phyloP scores from a whole-genome alignment of 495 filamentous ascomycete species.

The Xylaria intraflava region DNA sequence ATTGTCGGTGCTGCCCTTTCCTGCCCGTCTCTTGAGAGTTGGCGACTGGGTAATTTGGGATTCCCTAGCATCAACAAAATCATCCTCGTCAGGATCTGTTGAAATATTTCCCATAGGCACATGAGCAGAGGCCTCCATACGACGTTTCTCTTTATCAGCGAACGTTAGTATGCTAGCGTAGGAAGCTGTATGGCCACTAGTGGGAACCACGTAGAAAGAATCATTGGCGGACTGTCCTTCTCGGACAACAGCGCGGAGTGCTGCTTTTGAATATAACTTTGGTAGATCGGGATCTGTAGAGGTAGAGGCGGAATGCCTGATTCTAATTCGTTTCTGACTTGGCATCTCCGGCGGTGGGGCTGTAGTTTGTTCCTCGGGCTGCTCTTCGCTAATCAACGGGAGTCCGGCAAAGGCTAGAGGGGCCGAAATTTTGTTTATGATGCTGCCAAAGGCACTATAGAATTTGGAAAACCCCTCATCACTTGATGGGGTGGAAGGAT shows the following conservation, averaged over 20 bases:
- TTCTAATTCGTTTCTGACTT: slow-evolving; percentile 31
- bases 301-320: slow-evolving; percentile 27
- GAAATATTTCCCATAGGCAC: slow-evolving; percentile 24
- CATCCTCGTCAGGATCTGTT: slow-evolving; percentile 60
- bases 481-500: slow-evolving; percentile 18
- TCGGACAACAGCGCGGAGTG: slow-evolving; percentile 57
- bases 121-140: slow-evolving; percentile 32
- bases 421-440: slow-evolving; percentile 77
- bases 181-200: slow-evolving; percentile 77
- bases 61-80: slow-evolving; percentile 85
- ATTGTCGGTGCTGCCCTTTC: slow-evolving; percentile 36
- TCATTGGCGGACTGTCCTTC: slow-evolving; percentile 54
- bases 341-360: slow-evolving; percentile 27
- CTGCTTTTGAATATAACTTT: slow-evolving; percentile 71
- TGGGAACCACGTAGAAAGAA: slow-evolving; percentile 92
- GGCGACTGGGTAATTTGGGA: slow-evolving; percentile 39
- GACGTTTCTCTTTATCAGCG: slow-evolving; percentile 59
- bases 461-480: slow-evolving; percentile 85
- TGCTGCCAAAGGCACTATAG: slow-evolving; percentile 77
- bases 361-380: slow-evolving; percentile 20
- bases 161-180: slow-evolving; percentile 82
- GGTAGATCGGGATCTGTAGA: slow-evolving; percentile 64
- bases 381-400: slow-evolving; percentile 58
- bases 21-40: slow-evolving; percentile 21
- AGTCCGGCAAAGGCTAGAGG: slow-evolving; percentile 89